Evolutionary conservation across 176 grass and related monocot species (phyloP), one percentile per base, ranked within the genome.

Genomic region (Stipa capillata): DNA sequence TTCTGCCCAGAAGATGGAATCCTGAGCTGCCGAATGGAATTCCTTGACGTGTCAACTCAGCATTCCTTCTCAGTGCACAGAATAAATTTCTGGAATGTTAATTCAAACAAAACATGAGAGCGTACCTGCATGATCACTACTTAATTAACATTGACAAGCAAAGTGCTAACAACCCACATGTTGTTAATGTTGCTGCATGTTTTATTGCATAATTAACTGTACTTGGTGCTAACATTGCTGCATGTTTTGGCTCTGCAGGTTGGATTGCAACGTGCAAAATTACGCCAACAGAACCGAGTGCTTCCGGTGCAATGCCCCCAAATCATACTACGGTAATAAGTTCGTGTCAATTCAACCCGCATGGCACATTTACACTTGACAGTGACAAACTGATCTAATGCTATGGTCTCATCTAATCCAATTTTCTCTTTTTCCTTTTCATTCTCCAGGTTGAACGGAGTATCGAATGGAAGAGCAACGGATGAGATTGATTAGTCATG

Each of bases 211-310:
- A 47, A 8, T 2, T 17, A 28, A 31, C 25, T 69, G 45, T 12
- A 58, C 27, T 24, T 18, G 59, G 79, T 86, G 57, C 23, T 85
- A 66, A 66, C 57, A 49, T 15, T 24, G 20, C 37, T 21, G 29
- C 52, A 13, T 69, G 15, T 67, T 58, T 65, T 55, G 56, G 27
- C 10, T 3, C 49, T 58, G 50, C 82, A 95, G 93, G 42, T 18
- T 73, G 72, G 93, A 79, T 31, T 95, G 93, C 80, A 87, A 87
- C 32, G 93, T 85, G 83, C 93, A 95, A 69, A 95, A 95, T 52
- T 95, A 92, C 25, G 93, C 93, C 35, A 95, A 84, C 77, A 70
- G 93, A 84, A 95, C 89, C 1, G 93, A 95, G 59, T 95, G 93
- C 80, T 95, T 82, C 87, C 78, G 82, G 51, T 95, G 93, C 87